Evolutionary conservation across 306 rosid species (phyloP), one percentile per base, ranked within the genome.

Genomic region (Cicer cuneatum): DNA sequence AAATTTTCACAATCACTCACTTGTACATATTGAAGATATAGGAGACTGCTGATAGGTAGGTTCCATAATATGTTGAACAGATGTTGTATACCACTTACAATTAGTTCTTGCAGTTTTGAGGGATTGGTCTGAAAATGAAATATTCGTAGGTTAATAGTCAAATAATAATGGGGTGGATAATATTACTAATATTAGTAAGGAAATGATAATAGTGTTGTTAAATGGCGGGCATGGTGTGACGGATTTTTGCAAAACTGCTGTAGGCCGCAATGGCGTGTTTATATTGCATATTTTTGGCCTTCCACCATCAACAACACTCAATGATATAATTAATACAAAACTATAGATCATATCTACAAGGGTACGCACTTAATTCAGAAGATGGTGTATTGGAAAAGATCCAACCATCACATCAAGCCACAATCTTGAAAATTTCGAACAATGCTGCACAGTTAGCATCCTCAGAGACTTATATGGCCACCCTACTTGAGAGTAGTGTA

Each of bases 381-480:
- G 63, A 21, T 52, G 29, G 2, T 7, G 33, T 16, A 10, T 52
- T 6, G 12, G 29, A 13, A 15, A 10, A 16, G 29, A 53, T 4
- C 33, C 29, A 15, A 1, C 11, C 59, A 53, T 53, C 13, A 53
- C 12, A 53, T 4, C 15, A 12, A 53, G 16, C 59, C 59, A 53
- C 9, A 29, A 53, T 16, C 12, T 15, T 2, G 33, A 10, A 38
- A 58, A 58, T 58, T 10, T 41, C 2, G 37, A 15, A 10, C 70
- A 64, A 41, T 4, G 0, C 37, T 0, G 0, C 5, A 42, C 15
- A 1, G 0, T 10, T 10, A 65, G 1, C 8, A 0, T 9, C 70
- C 8, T 65, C 8, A 8, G 35, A 40, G 69, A 42, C 37, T 53
- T 6, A 57, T 40, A 70, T 70, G 56, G 56, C 56, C 56, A 49